phyloP scores from a whole-genome alignment of 495 filamentous ascomycete genomes.

The Trichoderma orchidacearum region DNA sequence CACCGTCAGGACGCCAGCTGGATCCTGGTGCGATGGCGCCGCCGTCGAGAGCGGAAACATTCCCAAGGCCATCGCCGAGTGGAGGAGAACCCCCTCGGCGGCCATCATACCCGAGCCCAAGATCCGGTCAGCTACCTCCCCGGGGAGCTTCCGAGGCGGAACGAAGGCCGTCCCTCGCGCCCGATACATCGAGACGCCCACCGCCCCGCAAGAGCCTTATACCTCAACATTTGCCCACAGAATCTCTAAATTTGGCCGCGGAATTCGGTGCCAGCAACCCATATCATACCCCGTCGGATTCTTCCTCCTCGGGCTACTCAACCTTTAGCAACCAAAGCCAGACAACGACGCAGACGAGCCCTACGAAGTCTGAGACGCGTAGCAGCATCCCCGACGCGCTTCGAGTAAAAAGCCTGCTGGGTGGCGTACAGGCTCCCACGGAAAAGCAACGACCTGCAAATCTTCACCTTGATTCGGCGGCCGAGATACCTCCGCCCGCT shows the following conservation, averaged over 20 bases:
- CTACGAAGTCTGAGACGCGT: constrained; percentile 28
- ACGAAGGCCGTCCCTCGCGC: constrained; percentile 31
- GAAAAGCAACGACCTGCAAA: constrained; percentile 7
- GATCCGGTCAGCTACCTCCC: constrained; percentile 32
- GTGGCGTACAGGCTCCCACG: constrained; percentile 38
- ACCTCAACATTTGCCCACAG: constrained; percentile 11
- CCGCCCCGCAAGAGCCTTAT: constrained; percentile 32
- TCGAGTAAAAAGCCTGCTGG: constrained; percentile 34
- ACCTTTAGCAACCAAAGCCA: constrained; percentile 47
- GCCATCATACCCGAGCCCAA: constrained; percentile 17
- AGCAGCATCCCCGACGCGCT: constrained; percentile 23
- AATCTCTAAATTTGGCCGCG: constrained; percentile 30
- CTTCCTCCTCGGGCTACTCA: constrained; percentile 56
- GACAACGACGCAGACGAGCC: constrained; percentile 61
- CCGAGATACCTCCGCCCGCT: background rate
- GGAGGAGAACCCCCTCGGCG: background rate
- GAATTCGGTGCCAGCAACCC: constrained; percentile 40
- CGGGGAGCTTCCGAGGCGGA: constrained; percentile 21
- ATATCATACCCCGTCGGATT: constrained; percentile 51
- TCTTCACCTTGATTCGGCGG: constrained; percentile 20
- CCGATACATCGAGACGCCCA: constrained; percentile 32
- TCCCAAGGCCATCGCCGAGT: constrained; percentile 24
- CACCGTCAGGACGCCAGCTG: constrained; percentile 17
- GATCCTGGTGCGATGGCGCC: constrained; percentile 13
- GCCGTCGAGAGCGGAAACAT: constrained; percentile 39